A percentile compares a stretch with the other conserved stretches of the same genome.
phyloP scores from a whole-genome alignment of 495 filamentous ascomycete genomes.

The Patellaria atrata region DNA sequence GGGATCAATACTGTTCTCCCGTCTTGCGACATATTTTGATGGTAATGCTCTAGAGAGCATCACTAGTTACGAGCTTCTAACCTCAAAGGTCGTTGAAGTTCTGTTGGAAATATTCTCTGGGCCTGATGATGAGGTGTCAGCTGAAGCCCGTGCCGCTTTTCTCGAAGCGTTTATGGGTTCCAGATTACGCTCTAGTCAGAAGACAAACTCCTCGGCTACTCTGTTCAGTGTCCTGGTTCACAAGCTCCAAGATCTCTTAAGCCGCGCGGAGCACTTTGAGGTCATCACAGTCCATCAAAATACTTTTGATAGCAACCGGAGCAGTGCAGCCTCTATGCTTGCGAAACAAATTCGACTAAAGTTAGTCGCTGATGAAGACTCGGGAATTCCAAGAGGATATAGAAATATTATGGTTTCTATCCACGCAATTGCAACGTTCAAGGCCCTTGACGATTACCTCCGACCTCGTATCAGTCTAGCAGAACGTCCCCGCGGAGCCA shows the following conservation, averaged over 20 bases:
- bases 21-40: slow-evolving; percentile 76
- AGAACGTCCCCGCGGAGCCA: slow-evolving; percentile 58
- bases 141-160: slow-evolving; percentile 64
- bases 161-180: slow-evolving; percentile 89
- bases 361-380: slow-evolving; percentile 78
- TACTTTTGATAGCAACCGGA: slow-evolving; percentile 78
- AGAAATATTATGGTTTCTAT: slow-evolving; percentile 95
- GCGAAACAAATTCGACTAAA: slow-evolving; percentile 89
- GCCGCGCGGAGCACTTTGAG: slow-evolving; percentile 94
- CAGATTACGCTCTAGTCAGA: slow-evolving; percentile 36
- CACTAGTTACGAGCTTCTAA: slow-evolving; percentile 90
- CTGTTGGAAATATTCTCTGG: slow-evolving; percentile 72
- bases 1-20: slow-evolving; percentile 53
- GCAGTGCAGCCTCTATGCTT: slow-evolving; percentile 88
- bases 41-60: slow-evolving; percentile 79
- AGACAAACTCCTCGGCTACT: slow-evolving; percentile 52
- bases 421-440: slow-evolving; percentile 96
- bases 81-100: slow-evolving; percentile 73
- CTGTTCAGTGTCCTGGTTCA: slow-evolving; percentile 84
- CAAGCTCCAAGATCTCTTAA: slow-evolving; percentile 90
- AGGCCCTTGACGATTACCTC: slow-evolving; percentile 90
- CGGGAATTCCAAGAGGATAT: slow-evolving; percentile 71
- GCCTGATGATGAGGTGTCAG: slow-evolving; percentile 28
- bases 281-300: slow-evolving; percentile 92
- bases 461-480: slow-evolving; percentile 74